Evolutionary conservation across 2,329 filamentous ascomycete species (phyloP), one percentile per base, ranked within the genome.

Genomic region (Trichoderma hamatum): DNA sequence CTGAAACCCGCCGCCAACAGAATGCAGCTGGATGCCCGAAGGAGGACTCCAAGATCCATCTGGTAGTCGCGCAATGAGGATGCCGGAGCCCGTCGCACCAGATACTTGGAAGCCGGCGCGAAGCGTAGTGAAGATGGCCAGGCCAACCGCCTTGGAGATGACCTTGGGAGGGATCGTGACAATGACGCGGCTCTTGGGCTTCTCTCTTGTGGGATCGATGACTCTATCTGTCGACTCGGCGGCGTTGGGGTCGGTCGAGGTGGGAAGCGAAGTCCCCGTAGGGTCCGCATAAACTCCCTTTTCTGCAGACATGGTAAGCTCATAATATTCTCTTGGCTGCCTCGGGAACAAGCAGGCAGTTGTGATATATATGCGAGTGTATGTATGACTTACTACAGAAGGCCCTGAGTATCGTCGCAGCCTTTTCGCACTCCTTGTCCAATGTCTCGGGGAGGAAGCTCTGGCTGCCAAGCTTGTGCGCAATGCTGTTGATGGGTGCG

Each of bases 351-450:
- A 4, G 11, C 32, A 63, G 46, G 24, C 30, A 7, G 9, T 19
- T 14, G 3, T 43, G 5, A 34, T 4, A 11, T 4, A 11, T 30
- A 30, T 5, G 30, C 30, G n/a, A n/a, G 21, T 43, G 16, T 19
- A 6, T 39, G 3, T 19, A 28, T 21, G 51, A 79, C 89, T 75
- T 84, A 92, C 90, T 96, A 84, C 93, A 97, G 80, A 97, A 97
- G 72, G 89, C 92, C 76, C 88, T 88, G 30, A 97, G 79, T 59
- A 97, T 97, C 14, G 92, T 84, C 39, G 94, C 93, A 0, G 93
- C 93, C 82, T 97, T 97, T 80, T 97, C 93, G 74, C 91, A 92
- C 82, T 97, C 94, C 79, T 93, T 93, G 77, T 97, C 94, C 72
- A 97, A 83, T 1, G 90, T 90, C 67, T 91, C 92, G 1, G 94